A percentile compares a stretch with the other conserved stretches of the same genome.
Conservation (phyloP, 768 basidiomycete genomes). For the Naematelia aurantialba region DNA sequence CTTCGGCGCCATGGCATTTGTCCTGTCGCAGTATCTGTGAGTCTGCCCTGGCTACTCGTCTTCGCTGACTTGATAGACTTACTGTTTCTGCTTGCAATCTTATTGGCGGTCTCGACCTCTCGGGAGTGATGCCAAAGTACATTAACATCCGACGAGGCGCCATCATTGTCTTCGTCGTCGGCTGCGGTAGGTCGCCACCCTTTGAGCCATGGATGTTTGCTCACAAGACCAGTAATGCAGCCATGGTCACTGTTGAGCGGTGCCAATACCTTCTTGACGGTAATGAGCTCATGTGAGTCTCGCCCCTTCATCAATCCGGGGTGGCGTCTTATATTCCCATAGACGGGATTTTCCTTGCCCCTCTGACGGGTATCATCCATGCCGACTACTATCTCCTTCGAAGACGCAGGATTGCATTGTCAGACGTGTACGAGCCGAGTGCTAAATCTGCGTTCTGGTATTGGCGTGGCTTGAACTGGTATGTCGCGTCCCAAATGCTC, state of each 20-base stretch:
- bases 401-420: conserved; percentile 12
- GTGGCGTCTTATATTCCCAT: too few relatives aligned
- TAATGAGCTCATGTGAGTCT: neutral
- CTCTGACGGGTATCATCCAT: conserved; percentile 16
- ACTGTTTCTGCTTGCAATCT: neutral
- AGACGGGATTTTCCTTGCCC: conserved; percentile 1
- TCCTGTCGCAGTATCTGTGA: neutral
- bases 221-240: neutral
- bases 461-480: conserved; percentile 20
- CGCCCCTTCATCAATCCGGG: too few relatives aligned
- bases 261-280: neutral
- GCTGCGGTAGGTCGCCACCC: conserved; percentile 13
- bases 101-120: conserved; percentile 21
- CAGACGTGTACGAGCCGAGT: conserved; percentile 24
- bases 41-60: conserved; percentile 32
- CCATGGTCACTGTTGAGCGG: neutral
- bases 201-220: too few relatives aligned
- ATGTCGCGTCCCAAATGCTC: neutral
- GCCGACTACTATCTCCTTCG: conserved; percentile 31
- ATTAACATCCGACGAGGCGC: conserved; percentile 26
- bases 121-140: conserved; percentile 23
- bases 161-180: conserved; percentile 12
- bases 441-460: conserved; percentile 20
- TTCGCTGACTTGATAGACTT: conserved; percentile 11
- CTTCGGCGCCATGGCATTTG: neutral